phyloP scores from a whole-genome alignment of 192 early-diverging fungal genomes.

The Coemansia sp. region DNA sequence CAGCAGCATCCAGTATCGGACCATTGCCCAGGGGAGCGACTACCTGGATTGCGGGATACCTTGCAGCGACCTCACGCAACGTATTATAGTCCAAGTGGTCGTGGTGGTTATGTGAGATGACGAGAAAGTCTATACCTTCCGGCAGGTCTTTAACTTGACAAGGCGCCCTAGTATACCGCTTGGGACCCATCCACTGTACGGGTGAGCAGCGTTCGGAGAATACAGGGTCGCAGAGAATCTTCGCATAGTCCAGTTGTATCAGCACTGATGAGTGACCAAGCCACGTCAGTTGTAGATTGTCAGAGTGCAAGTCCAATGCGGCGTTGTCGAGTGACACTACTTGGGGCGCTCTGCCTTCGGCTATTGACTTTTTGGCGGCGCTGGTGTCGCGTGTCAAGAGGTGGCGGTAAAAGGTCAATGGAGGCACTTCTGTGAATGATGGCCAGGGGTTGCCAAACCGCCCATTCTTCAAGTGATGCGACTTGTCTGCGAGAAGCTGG shows the following conservation, averaged over 20 bases:
- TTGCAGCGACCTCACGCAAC: constrained; percentile 55
- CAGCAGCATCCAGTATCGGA: constrained; percentile 58
- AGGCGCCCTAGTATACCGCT: constrained; percentile 65
- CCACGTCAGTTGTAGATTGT: constrained; percentile 53
- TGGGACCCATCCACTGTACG: constrained; percentile 63
- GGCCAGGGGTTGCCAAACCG: constrained; percentile 73
- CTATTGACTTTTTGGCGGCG: constrained; percentile 14
- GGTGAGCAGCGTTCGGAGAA: constrained; percentile 76
- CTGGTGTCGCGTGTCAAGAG: not conserved
- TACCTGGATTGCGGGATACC: constrained; percentile 55
- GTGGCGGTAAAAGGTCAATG: not conserved
- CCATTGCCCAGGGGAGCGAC: constrained; percentile 81
- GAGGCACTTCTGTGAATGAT: constrained; percentile 1
- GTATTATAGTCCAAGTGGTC: constrained; percentile 78
- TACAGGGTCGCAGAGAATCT: constrained; percentile 73
- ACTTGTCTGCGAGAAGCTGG: constrained; percentile 17
- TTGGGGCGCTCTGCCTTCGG: constrained; percentile 28
- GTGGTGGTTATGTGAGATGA: constrained; percentile 88
- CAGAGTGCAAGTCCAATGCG: not conserved
- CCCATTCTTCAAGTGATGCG: constrained; percentile 54
- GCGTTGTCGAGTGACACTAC: constrained; percentile 31
- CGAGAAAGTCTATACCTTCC: constrained; percentile 65
- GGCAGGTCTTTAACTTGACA: constrained; percentile 66
- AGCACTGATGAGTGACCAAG: constrained; percentile 66
- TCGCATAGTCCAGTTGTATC: constrained; percentile 63